These are phyloP conservation scores for Aegilops longissima DNA, from an alignment of 176 grass and related monocot species.

Conservation along the genomic window DNA sequence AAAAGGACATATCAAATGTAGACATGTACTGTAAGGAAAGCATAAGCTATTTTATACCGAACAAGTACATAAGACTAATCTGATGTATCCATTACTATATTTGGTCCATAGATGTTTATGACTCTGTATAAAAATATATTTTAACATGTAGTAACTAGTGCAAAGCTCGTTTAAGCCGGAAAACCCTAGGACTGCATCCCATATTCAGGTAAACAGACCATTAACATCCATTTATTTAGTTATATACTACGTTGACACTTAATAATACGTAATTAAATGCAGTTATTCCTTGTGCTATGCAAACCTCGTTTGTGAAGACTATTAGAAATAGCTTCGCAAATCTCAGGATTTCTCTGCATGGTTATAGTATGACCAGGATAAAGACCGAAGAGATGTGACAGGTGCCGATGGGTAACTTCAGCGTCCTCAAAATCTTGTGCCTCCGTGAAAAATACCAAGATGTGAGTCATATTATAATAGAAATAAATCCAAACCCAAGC, in stretches of 20 bases:
- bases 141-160: background rate
- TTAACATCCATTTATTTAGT: background rate
- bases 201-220: background rate
- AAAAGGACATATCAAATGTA: background rate
- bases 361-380: slow-evolving; percentile 90
- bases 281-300: background rate
- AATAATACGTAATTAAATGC: background rate
- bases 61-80: background rate
- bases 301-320: slow-evolving; percentile 92
- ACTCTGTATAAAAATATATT: background rate
- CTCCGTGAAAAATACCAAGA: slow-evolving; percentile 36
- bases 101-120: background rate
- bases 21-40: background rate
- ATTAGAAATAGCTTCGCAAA: slow-evolving; percentile 73
- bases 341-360: slow-evolving; percentile 50
- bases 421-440: slow-evolving; percentile 76
- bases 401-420: slow-evolving; percentile 72
- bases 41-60: background rate
- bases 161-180: background rate
- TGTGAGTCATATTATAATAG: background rate
- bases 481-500: background rate
- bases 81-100: background rate
- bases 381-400: slow-evolving; percentile 91
- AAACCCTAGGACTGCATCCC: background rate
- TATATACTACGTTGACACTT: background rate